A percentile compares a stretch with the other conserved stretches of the same genome.
Evolutionary conservation across 169 alveolate genomes (phyloP).

Genomic region (Plasmodium knowlesi): DNA sequence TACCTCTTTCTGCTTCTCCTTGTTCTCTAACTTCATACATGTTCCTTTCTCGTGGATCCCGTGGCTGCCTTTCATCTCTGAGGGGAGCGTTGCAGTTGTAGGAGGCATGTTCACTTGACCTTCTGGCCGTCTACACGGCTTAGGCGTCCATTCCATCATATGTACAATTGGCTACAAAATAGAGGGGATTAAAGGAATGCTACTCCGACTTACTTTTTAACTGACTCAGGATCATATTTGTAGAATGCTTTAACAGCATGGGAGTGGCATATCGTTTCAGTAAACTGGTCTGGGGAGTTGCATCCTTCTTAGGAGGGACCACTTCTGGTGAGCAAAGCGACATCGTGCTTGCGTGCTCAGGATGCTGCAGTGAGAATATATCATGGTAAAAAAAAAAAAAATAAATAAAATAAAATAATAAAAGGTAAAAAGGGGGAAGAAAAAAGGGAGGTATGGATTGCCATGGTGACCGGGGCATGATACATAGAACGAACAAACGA

Average conservation of each 20-base stretch:
- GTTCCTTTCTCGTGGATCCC: background rate
- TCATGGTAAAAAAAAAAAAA: background rate
- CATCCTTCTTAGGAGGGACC: background rate
- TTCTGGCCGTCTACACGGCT: background rate
- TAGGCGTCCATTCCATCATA: background rate
- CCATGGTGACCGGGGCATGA: background rate
- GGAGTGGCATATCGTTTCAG: background rate
- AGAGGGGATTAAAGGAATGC: background rate
- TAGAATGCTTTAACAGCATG: slow-evolving; percentile 37
- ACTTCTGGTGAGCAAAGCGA: background rate
- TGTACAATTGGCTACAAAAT: background rate
- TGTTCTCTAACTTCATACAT: background rate
- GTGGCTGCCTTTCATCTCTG: background rate
- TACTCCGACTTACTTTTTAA: slow-evolving; percentile 22
- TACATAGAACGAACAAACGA: background rate
- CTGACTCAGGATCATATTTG: slow-evolving; percentile 68
- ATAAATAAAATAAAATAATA: no score
- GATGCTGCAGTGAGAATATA: background rate
- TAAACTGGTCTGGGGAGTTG: background rate
- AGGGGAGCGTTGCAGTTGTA: background rate
- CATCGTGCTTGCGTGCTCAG: background rate
- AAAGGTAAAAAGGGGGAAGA: no score
- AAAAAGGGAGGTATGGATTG: background rate
- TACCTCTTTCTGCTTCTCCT: background rate
- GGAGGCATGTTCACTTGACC: background rate